Evolutionary conservation across 2,329 filamentous ascomycete genomes (phyloP), one percentile per base, ranked within the genome.

Genomic region (Colletotrichum sp.): DNA sequence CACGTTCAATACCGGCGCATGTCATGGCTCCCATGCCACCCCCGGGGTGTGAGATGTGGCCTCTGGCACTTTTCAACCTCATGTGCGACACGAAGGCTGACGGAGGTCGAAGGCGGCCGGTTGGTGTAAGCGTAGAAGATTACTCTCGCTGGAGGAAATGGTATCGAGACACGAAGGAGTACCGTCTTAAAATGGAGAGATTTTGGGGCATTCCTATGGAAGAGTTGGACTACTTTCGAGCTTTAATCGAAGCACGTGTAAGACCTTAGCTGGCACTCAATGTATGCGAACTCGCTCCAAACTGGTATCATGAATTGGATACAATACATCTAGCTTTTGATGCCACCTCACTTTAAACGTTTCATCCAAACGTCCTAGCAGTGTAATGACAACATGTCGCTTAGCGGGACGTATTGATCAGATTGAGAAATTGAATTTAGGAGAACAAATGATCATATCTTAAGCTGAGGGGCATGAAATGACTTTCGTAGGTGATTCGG

Each of bases 251-350:
- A 49, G 18, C 39, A 12, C 39, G 9, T 49, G 18, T 49, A n/a
- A 49, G 18, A 49, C 0, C 18, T n/a, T 49, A 49, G 39, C 9
- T 49, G 6, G 39, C 39, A 49, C 39, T 21, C 2, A 2, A 49
- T 49, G 39, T 49, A 49, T 3, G 39, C 39, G 1, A 49, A 49
- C 9, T 49, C 39, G 18, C 2, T 49, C 39, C 39, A 49, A 49
- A 0, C 9, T 49, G 39, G 18, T 49, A 21, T 49, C 39, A n/a
- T 49, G 9, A 0, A 1, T 49, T 49, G 18, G 3, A 7, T 49
- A 4, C 0, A 49, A 7, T 49, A 12, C 5, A 12, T 49, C 9
- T n/a, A 49, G 39, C 0, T n/a, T n/a, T 49, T 0, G 2, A 49
- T 49, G 0, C 18, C 39, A 49, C 2, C 5, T 49, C 39, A 49